Conservation (phyloP, 2,329 filamentous ascomycete genomes). For the Penicillium corylophilum region DNA sequence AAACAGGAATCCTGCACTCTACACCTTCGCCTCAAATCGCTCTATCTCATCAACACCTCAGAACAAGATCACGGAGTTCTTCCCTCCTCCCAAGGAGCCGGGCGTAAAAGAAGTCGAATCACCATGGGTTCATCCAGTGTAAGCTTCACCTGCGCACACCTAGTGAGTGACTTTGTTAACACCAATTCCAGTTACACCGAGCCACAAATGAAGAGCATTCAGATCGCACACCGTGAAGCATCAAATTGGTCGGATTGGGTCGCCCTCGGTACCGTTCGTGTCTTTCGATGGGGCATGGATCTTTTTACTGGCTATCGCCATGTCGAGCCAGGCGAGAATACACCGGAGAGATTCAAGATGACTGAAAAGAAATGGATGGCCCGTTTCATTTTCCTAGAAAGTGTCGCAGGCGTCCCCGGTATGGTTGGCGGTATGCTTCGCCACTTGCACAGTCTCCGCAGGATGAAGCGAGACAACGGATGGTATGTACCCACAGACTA, state of each 20-base stretch:
- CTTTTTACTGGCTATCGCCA: constrained; percentile 77
- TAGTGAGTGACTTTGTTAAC: constrained; percentile 11
- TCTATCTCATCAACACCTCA: constrained; percentile 17
- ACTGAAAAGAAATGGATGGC: constrained; percentile 87
- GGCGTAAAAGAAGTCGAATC: constrained; percentile 18
- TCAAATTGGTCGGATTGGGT: constrained; percentile 72
- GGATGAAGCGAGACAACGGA: constrained; percentile 89
- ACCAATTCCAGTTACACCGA: constrained; percentile 61
- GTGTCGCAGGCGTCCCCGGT: constrained; percentile 89
- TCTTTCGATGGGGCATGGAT: constrained; percentile 79
- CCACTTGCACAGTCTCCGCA: constrained; percentile 78
- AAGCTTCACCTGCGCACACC: constrained; percentile 15
- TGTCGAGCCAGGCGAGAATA: constrained; percentile 51
- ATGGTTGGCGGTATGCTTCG: constrained; percentile 96
- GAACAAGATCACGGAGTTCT: constrained; percentile 19
- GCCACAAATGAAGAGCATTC: constrained; percentile 72
- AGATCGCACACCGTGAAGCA: constrained; percentile 73
- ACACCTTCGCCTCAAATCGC: constrained; percentile 10
- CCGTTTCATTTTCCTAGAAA: constrained; percentile 90
- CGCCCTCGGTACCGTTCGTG: constrained; percentile 72
- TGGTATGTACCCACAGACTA: constrained; percentile 53
- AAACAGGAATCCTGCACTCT: constrained; percentile 8
- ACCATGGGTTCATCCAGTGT: constrained; percentile 47
- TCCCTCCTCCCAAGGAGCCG: constrained; percentile 12
- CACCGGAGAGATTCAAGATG: constrained; percentile 61